Conservation (phyloP, 352 stramenopile genomes). For the Saprolegnia diclina region DNA sequence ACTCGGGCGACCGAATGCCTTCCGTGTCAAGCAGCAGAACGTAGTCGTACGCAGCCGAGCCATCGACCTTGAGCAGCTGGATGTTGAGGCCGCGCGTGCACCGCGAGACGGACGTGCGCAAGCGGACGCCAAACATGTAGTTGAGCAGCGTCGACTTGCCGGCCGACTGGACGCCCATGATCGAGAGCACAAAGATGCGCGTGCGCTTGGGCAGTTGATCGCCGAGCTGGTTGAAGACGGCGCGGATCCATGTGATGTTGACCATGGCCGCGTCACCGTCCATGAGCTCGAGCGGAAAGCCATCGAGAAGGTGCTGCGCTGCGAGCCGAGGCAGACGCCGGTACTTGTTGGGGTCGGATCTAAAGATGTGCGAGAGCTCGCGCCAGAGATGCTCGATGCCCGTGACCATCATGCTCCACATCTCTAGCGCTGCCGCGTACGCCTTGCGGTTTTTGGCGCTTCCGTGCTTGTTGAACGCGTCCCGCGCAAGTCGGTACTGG, state of each 20-base stretch:
- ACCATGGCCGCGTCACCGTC: conserved; percentile 5
- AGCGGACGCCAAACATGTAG: conserved; percentile 14
- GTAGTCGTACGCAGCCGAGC: not conserved
- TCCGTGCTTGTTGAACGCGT: not conserved
- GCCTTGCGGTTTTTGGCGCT: not conserved
- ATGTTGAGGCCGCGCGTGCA: conserved; percentile 1
- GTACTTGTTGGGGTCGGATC: not conserved
- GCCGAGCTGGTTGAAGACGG: not conserved
- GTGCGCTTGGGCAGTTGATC: not conserved
- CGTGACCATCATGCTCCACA: not conserved
- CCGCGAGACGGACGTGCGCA: conserved; percentile 1
- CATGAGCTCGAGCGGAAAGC: conserved; percentile 10
- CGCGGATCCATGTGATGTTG: conserved; percentile 7
- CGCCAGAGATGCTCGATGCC: conserved; percentile 8
- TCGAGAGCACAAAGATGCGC: conserved; percentile 5
- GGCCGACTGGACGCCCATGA: conserved; percentile 8
- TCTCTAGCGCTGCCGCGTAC: not conserved
- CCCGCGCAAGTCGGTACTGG: not conserved
- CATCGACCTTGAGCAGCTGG: not conserved
- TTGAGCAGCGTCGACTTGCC: conserved; percentile 12
- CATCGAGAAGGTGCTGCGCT: not conserved
- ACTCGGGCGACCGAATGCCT: conserved; percentile 11
- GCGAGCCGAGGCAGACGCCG: not conserved
- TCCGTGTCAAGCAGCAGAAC: conserved; percentile 5
- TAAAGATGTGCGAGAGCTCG: conserved; percentile 5